These are phyloP conservation scores for Colletotrichum sojae DNA, from an alignment of 2,329 filamentous ascomycete genomes.

Conservation along the genomic window DNA sequence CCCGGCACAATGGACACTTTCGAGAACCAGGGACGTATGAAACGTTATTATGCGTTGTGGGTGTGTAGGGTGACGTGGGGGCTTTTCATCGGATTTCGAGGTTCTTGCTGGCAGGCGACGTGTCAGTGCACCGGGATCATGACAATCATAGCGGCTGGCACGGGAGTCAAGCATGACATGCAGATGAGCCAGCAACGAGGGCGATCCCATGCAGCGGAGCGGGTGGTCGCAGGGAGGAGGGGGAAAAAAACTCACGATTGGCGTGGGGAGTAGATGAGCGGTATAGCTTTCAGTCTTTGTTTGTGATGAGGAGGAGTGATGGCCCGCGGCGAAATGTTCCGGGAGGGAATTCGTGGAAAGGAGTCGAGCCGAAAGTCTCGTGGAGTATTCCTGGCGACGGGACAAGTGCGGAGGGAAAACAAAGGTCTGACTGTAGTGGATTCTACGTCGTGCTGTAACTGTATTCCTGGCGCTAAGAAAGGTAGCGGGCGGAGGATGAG, in stretches of 20 bases:
- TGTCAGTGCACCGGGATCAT: slow-evolving; percentile 39
- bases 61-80: slow-evolving; percentile 35
- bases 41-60: slow-evolving; percentile 47
- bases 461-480: slow-evolving; percentile 36
- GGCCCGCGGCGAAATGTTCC: slow-evolving; percentile 15
- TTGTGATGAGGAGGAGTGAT: slow-evolving; percentile 19
- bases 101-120: slow-evolving; percentile 25
- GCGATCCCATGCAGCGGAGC: slow-evolving; percentile 18
- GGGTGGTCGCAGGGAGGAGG: slow-evolving; percentile 23
- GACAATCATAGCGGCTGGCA: slow-evolving; percentile 29
- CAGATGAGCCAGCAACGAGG: slow-evolving; percentile 24
- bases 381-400: slow-evolving; percentile 20
- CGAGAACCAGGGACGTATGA: slow-evolving; percentile 42
- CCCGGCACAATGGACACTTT: slow-evolving; percentile 32
- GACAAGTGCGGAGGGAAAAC: slow-evolving; percentile 36
- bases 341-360: slow-evolving; percentile 18
- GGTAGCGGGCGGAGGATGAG: slow-evolving; percentile 20
- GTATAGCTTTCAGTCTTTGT: slow-evolving; percentile 9
- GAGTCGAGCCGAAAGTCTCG: slow-evolving; percentile 30
- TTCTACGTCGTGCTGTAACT: slow-evolving; percentile 38
- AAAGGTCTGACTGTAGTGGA: slow-evolving; percentile 36
- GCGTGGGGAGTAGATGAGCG: slow-evolving; percentile 13
- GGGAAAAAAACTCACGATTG: slow-evolving; percentile 23
- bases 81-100: slow-evolving; percentile 37
- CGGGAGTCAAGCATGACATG: slow-evolving; percentile 34